A percentile compares a stretch with the other conserved stretches of the same genome.
Conservation (phyloP, 1,284 basidiomycete species). For the Ceratobasidium sp. region DNA sequence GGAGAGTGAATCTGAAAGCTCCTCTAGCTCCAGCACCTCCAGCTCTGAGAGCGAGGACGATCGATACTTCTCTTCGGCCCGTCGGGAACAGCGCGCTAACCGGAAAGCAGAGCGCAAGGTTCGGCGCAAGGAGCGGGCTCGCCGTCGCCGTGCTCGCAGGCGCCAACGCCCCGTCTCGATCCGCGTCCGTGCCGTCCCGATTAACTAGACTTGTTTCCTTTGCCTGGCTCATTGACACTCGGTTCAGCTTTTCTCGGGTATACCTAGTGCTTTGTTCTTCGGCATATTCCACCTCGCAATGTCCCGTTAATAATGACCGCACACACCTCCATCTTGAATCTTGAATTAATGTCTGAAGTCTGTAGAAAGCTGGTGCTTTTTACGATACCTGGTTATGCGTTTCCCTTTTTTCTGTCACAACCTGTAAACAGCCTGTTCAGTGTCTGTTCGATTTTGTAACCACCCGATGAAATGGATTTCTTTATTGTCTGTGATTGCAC, state of each 20-base stretch:
- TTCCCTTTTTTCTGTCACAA: conserved; percentile 21
- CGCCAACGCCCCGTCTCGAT: conserved; percentile 37
- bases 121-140: conserved; percentile 31
- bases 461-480: conserved; percentile 23
- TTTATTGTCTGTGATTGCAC: background rate
- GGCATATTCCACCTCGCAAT: background rate
- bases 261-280: conserved; percentile 30
- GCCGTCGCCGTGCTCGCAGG: conserved; percentile 33
- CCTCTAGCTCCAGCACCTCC: conserved; percentile 23
- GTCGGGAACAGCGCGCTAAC: conserved; percentile 18
- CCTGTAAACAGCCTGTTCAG: conserved; percentile 32
- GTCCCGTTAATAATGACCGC: conserved; percentile 23
- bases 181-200: conserved; percentile 31
- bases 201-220: conserved; percentile 30
- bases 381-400: conserved; percentile 13
- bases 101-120: conserved; percentile 38
- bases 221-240: conserved; percentile 32
- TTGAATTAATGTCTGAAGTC: conserved; percentile 39
- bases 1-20: conserved; percentile 26
- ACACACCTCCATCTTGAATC: background rate
- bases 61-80: conserved; percentile 26
- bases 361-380: conserved; percentile 37
- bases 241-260: conserved; percentile 11
- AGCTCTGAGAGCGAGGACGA: conserved; percentile 37
- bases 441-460: conserved; percentile 26